A percentile compares a stretch with the other conserved stretches of the same genome.
Evolutionary conservation across 305 asterid species (phyloP).

Genomic region (Solanum hybrid): DNA sequence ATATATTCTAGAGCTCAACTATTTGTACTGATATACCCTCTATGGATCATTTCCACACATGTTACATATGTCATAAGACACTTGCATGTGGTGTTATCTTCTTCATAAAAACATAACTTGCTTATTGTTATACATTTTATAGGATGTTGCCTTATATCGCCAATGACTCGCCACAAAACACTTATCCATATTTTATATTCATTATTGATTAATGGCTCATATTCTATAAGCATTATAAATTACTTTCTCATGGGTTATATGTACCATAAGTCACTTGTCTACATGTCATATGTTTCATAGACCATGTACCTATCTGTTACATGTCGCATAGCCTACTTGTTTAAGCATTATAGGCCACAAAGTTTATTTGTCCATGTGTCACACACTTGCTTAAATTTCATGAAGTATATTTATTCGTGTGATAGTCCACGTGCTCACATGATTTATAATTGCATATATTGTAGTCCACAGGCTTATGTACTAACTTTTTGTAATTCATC

Average conservation of each 20-base stretch:
- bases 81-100: background rate
- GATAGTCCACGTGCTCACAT: background rate
- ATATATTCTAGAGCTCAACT: too few relatives aligned
- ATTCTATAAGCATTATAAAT: background rate
- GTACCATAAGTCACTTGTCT: background rate
- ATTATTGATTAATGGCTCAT: background rate
- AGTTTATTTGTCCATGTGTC: background rate
- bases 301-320: background rate
- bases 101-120: background rate
- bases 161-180: background rate
- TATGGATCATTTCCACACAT: background rate
- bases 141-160: background rate
- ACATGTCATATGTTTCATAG: background rate
- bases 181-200: background rate
- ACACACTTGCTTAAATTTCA: background rate
- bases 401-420: background rate
- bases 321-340: background rate
- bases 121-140: background rate
- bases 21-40: background rate
- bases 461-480: background rate
- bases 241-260: background rate
- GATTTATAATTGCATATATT: background rate
- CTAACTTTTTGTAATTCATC: background rate
- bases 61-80: background rate
- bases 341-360: background rate